Percentiles rank a stretch among this genome's conserved stretches.
These are phyloP conservation scores for Prinsepia uniflora DNA, from an alignment of 306 rosid species.

Conservation along the genomic window DNA sequence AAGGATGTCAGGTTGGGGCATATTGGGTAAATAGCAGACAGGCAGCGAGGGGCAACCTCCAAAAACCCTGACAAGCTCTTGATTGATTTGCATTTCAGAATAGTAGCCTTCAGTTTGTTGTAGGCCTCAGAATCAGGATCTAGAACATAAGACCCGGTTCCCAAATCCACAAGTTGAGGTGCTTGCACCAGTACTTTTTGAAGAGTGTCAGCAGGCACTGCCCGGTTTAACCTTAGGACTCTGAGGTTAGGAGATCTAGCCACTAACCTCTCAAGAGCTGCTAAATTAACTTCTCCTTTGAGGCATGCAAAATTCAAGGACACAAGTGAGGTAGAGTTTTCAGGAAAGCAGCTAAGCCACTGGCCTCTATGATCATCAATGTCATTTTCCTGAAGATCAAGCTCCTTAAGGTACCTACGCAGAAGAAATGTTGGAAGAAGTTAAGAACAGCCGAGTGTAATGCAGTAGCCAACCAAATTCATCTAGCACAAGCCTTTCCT, in stretches of 20 bases:
- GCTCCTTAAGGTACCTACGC: slow-evolving; percentile 70
- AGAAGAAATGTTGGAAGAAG: neutral
- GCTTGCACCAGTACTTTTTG: slow-evolving; percentile 56
- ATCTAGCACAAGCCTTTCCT: neutral
- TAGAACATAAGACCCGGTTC: slow-evolving; percentile 61
- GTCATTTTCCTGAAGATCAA: slow-evolving; percentile 96
- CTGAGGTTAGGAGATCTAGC: slow-evolving; percentile 82
- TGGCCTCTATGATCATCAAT: slow-evolving; percentile 75
- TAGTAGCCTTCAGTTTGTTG: slow-evolving; percentile 38
- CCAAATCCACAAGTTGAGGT: slow-evolving; percentile 74
- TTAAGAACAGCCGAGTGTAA: neutral
- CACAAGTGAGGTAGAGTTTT: slow-evolving; percentile 66
- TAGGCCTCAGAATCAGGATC: slow-evolving; percentile 51
- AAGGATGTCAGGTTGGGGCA: slow-evolving; percentile 61
- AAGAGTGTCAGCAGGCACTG: slow-evolving; percentile 60
- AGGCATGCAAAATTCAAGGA: slow-evolving; percentile 91
- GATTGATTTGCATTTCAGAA: slow-evolving; percentile 59
- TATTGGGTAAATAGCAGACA: slow-evolving; percentile 61
- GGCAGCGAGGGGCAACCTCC: slow-evolving; percentile 65
- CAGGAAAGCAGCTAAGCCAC: slow-evolving; percentile 93
- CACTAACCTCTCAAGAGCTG: slow-evolving; percentile 81
- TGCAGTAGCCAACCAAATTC: neutral
- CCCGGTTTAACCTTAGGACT: slow-evolving; percentile 65
- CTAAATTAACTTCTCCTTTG: slow-evolving; percentile 67
- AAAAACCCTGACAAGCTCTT: slow-evolving; percentile 80